Evolutionary conservation across 2,329 filamentous ascomycete species (phyloP), one percentile per base, ranked within the genome.

Genomic region (Phialemonium atrogriseum): DNA sequence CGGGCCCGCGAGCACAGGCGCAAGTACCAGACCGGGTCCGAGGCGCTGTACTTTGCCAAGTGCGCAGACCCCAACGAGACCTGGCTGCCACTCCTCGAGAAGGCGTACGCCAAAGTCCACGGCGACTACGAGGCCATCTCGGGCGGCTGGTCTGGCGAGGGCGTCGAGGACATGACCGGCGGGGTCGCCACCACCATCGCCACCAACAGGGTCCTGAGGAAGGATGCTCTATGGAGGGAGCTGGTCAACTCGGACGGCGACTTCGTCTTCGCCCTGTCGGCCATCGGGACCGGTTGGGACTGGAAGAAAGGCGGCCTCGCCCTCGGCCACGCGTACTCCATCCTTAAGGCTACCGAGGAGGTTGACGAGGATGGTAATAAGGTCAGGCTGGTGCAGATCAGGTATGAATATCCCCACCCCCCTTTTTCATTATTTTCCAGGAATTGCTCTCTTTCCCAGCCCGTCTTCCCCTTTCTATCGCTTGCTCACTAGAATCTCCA

Each of bases 31-130:
- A 77, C 70, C 11, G 80, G 80, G 16, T 81, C 77, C 2, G 65
- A 72, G 13, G 78, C 80, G 0, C 55, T 86, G 5, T 82, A 80
- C 50, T 84, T 84, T 55, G 76, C 77, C 2, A 75, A 80, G 47
- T 84, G 79, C 49, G 68, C 68, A 37, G 69, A 80, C 38, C 66
- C 70, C 2, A 80, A 82, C 45, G 80, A 84, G 54, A 84, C 78
- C 1, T 85, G 80, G 80, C 58, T 84, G 14, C 79, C 80, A 2
- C 56, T 84, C 32, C 65, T 84, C 4, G 80, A 84, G 47, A 84
- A 84, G 48, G 80, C 80, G 1, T 84, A 80, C 47, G 80, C 80
- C 11, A 85, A 85, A 52, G 77, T 77, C 2, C 80, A 85, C 42
- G 80, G 79, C 2, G 81, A 87, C 47, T 88, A 82, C 44, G 68